Evolutionary conservation across 164 flowering plant species (phyloP).

Genomic region (Dillenia suffruticosa): DNA sequence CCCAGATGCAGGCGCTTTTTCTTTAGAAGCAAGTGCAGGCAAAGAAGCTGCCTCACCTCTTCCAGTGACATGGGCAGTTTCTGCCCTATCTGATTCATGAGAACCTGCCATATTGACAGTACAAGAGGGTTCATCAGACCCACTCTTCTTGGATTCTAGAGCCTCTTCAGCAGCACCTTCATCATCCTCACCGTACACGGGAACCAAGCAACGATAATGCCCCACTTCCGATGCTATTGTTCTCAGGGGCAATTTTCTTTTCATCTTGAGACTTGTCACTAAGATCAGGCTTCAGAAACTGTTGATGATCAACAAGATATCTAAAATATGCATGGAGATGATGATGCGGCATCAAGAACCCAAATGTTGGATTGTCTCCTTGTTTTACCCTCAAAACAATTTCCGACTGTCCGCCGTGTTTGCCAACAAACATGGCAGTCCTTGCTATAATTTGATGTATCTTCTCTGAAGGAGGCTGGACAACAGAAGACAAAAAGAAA

Average conservation of each 20-base stretch:
- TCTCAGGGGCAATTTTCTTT: slow-evolving; percentile 21
- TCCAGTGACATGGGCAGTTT: slow-evolving; percentile 8
- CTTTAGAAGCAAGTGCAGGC: slow-evolving; percentile 27
- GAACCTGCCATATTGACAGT: slow-evolving; percentile 13
- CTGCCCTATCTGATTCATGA: slow-evolving; percentile 18
- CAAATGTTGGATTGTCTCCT: slow-evolving; percentile 93
- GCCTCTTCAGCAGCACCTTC: slow-evolving; percentile 38
- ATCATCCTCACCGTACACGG: slow-evolving; percentile 83
- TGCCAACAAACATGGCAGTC: slow-evolving; percentile 82
- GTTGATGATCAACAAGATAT: slow-evolving; percentile 82
- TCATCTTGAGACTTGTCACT: slow-evolving; percentile 36
- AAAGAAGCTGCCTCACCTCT: slow-evolving; percentile 25
- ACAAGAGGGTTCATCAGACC: slow-evolving; percentile 15
- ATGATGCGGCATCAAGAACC: slow-evolving; percentile 93
- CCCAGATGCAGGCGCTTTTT: slow-evolving; percentile 29
- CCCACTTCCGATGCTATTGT: slow-evolving; percentile 36
- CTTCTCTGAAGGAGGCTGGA: slow-evolving; percentile 95
- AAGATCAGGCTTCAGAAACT: slow-evolving; percentile 35
- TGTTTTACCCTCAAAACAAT: slow-evolving; percentile 91
- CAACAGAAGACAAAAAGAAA: slow-evolving; percentile 21
- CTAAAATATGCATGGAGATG: slow-evolving; percentile 87
- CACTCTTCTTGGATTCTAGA: slow-evolving; percentile 16
- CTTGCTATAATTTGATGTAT: slow-evolving; percentile 93
- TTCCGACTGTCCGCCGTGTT: slow-evolving; percentile 95
- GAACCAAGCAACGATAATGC: slow-evolving; percentile 90